Evolutionary conservation across 331 rosid species (phyloP).

Genomic region (Rosa hybrid): DNA sequence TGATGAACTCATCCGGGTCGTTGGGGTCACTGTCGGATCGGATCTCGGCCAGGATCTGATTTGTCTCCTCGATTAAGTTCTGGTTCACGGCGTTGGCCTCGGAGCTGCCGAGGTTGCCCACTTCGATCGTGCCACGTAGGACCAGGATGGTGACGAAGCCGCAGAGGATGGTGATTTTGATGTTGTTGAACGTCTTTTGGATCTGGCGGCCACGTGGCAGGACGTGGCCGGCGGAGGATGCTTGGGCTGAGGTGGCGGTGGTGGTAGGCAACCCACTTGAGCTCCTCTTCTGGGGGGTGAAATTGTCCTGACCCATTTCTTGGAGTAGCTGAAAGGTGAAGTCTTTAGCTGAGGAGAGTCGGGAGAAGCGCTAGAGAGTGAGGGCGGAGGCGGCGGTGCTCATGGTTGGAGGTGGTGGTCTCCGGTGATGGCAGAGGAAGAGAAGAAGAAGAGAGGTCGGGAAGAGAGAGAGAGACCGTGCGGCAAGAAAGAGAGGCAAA

Average conservation of each 20-base stretch:
- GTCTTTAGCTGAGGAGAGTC: background rate
- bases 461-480: too few species aligned
- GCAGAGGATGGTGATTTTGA: conserved; percentile 87
- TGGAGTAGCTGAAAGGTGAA: background rate
- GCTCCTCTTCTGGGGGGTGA: conserved; percentile 56
- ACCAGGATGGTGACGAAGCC: conserved; percentile 96
- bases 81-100: conserved; percentile 69
- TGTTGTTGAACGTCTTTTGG: conserved; percentile 83
- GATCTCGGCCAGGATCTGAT: conserved; percentile 90
- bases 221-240: conserved; percentile 24
- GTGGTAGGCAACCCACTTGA: conserved; percentile 50
- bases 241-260: conserved; percentile 24
- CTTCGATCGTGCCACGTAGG: conserved; percentile 91
- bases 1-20: conserved; percentile 51
- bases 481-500: too few species aligned
- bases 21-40: conserved; percentile 80
- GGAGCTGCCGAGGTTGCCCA: conserved; percentile 66
- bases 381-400: background rate
- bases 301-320: conserved; percentile 64
- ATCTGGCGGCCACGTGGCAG: conserved; percentile 89
- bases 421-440: too few species aligned
- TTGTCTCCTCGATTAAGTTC: conserved; percentile 69
- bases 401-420: conserved; percentile 5
- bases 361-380: background rate
- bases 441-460: too few species aligned